Evolutionary conservation across 2,329 filamentous ascomycete genomes (phyloP).

Genomic region (Talaromyces albobiverticillius): DNA sequence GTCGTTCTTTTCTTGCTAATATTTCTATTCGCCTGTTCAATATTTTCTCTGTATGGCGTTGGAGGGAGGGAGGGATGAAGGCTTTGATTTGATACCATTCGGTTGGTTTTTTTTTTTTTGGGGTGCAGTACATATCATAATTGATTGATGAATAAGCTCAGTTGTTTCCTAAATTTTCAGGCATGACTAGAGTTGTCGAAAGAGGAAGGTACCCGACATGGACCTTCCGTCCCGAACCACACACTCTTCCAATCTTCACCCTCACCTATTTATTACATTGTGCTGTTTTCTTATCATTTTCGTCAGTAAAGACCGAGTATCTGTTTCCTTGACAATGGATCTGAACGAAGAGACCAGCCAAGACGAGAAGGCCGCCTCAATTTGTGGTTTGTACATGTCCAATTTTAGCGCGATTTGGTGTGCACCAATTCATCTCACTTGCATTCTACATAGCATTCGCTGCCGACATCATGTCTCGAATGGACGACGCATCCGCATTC

Average conservation of each 20-base stretch:
- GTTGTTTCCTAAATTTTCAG: neutral
- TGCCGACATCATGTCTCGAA: conserved; percentile 7
- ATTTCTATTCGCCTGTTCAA: neutral
- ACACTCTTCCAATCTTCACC: conserved; percentile 1
- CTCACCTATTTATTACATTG: neutral
- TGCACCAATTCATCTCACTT: neutral
- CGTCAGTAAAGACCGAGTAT: no score
- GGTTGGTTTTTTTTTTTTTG: neutral
- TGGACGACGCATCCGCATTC: conserved; percentile 2
- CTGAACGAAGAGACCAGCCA: neutral
- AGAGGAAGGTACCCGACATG: neutral
- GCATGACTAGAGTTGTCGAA: neutral
- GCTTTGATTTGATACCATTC: conserved; percentile 6
- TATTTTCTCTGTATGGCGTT: neutral
- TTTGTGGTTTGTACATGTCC: conserved; percentile 9
- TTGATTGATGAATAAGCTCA: neutral
- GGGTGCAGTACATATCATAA: neutral
- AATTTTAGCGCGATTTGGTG: no score
- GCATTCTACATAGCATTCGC: conserved; percentile 21
- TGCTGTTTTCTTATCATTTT: neutral
- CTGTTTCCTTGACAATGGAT: neutral
- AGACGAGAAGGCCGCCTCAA: conserved; percentile 8
- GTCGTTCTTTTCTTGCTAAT: neutral
- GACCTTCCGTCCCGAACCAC: neutral
- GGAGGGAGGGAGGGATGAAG: no score